Evolutionary conservation across 1,139 yeast species (phyloP).

Genomic region (Yamadazyma jaroonii): DNA sequence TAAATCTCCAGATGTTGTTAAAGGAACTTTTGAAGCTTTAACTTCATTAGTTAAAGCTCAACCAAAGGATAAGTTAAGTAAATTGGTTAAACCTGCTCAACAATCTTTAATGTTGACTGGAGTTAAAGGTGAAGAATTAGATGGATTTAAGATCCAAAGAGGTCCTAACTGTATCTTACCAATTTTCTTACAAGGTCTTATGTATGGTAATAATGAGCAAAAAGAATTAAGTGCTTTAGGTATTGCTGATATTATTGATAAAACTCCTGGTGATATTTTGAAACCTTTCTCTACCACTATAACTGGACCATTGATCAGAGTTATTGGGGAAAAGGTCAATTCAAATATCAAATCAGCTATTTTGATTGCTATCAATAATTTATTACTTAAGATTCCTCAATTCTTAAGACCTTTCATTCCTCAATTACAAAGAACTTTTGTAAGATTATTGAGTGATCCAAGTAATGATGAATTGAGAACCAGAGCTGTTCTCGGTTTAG

Average conservation of each 20-base stretch:
- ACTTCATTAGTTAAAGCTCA: constrained; percentile 66
- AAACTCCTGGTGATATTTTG: constrained; percentile 78
- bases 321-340: constrained; percentile 91
- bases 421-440: constrained; percentile 95
- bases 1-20: constrained; percentile 58
- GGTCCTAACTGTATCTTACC: constrained; percentile 91
- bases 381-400: constrained; percentile 82
- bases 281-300: constrained; percentile 89
- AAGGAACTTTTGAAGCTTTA: constrained; percentile 68
- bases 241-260: constrained; percentile 82
- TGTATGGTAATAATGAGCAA: constrained; percentile 86
- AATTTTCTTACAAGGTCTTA: constrained; percentile 88
- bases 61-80: constrained; percentile 72
- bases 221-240: constrained; percentile 86
- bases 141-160: constrained; percentile 76
- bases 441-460: constrained; percentile 82
- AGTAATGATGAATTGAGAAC: constrained; percentile 68
- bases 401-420: constrained; percentile 95
- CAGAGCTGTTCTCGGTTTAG: constrained; percentile 89
- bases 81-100: constrained; percentile 72
- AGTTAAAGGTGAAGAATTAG: constrained; percentile 58
- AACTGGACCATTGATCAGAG: constrained; percentile 97
- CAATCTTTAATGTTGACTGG: constrained; percentile 73
- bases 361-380: constrained; percentile 72
- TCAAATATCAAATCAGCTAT: constrained; percentile 93